phyloP scores from a whole-genome alignment of 2,329 filamentous ascomycete genomes.

The Alternaria sp. region DNA sequence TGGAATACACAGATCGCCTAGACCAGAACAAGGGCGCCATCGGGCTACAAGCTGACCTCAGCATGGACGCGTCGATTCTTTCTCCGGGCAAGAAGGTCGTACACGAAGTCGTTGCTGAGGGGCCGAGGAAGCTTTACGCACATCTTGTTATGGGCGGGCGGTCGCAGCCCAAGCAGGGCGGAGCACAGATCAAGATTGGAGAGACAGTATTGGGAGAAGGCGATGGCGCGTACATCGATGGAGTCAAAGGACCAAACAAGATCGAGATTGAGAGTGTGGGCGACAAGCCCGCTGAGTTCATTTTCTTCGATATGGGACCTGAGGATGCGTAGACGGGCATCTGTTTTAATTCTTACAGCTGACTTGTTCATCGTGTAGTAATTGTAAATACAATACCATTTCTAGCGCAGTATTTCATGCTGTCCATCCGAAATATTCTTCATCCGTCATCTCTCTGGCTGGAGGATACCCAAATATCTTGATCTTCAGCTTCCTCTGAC shows the following conservation, averaged over 20 bases:
- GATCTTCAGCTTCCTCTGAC: neutral
- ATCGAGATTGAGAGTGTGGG: slow-evolving; percentile 59
- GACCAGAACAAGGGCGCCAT: slow-evolving; percentile 76
- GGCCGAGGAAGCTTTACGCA: slow-evolving; percentile 76
- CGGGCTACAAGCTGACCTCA: slow-evolving; percentile 83
- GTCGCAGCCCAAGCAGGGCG: slow-evolving; percentile 70
- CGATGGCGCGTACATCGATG: slow-evolving; percentile 79
- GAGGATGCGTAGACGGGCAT: slow-evolving; percentile 26
- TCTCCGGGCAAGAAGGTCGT: slow-evolving; percentile 70
- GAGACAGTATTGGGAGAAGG: slow-evolving; percentile 76
- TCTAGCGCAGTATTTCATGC: neutral
- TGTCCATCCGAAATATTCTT: neutral
- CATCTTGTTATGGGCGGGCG: slow-evolving; percentile 76
- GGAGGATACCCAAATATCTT: neutral
- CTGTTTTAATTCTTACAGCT: neutral
- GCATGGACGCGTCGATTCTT: slow-evolving; percentile 82
- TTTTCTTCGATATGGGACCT: slow-evolving; percentile 60
- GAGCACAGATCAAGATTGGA: slow-evolving; percentile 74
- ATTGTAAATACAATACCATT: neutral
- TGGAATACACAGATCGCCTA: slow-evolving; percentile 73
- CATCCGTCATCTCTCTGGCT: neutral
- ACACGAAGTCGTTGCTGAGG: slow-evolving; percentile 75
- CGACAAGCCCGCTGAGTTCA: slow-evolving; percentile 57
- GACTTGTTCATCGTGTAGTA: neutral
- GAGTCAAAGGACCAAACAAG: slow-evolving; percentile 53